Evolutionary conservation across 2,329 filamentous ascomycete genomes (phyloP).

Genomic region (Penicillium sp.): DNA sequence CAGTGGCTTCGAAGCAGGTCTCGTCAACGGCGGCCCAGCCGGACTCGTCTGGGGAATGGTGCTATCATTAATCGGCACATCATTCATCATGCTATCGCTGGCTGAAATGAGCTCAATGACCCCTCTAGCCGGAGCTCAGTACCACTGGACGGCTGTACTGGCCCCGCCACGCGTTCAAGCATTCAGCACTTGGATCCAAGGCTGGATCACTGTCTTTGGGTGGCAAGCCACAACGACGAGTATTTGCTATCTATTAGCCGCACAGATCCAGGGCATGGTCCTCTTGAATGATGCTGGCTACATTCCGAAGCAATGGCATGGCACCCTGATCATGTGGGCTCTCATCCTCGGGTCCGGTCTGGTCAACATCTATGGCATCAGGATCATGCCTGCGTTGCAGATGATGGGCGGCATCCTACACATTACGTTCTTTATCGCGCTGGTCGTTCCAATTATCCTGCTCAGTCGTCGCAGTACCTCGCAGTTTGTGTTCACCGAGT

Average conservation of each 20-base stretch:
- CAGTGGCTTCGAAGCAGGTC: slow-evolving; percentile 20
- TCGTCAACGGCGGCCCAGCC: slow-evolving; percentile 29
- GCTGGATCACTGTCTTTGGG: slow-evolving; percentile 41
- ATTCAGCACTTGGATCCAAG: slow-evolving; percentile 38
- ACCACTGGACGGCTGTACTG: slow-evolving; percentile 45
- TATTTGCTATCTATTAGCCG: slow-evolving; percentile 35
- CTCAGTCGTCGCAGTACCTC: slow-evolving; percentile 35
- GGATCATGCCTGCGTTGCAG: slow-evolving; percentile 33
- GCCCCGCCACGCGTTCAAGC: slow-evolving; percentile 31
- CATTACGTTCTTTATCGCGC: slow-evolving; percentile 42
- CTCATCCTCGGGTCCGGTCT: slow-evolving; percentile 36
- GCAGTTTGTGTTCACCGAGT: slow-evolving; percentile 48
- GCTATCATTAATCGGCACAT: slow-evolving; percentile 28
- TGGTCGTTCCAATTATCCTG: slow-evolving; percentile 40
- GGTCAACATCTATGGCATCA: slow-evolving; percentile 38
- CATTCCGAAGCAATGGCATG: slow-evolving; percentile 42
- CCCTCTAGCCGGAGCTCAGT: slow-evolving; percentile 47
- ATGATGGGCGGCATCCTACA: slow-evolving; percentile 32
- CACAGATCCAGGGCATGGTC: slow-evolving; percentile 34
- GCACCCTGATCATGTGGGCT: slow-evolving; percentile 42
- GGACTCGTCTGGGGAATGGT: slow-evolving; percentile 30
- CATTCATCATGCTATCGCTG: slow-evolving; percentile 33
- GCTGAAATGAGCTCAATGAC: slow-evolving; percentile 46
- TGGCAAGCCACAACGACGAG: slow-evolving; percentile 42
- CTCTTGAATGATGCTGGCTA: slow-evolving; percentile 37